phyloP scores from a whole-genome alignment of 176 grass and related monocot species.

The Musa beccarii region DNA sequence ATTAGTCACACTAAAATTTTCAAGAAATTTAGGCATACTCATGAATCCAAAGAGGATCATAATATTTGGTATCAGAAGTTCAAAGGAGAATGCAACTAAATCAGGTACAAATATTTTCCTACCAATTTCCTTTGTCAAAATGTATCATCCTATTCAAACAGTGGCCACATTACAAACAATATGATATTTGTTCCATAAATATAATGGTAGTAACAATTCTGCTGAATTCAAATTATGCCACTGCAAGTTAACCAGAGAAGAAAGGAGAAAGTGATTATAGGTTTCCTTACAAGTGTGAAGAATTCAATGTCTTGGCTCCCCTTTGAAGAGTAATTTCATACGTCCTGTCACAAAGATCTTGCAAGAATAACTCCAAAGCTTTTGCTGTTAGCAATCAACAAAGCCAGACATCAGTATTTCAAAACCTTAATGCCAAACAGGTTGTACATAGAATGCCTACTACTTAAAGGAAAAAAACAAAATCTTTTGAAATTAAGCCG shows the following conservation, averaged over 20 bases:
- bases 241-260: background rate
- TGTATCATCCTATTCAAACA: background rate
- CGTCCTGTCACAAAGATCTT: conserved; percentile 94
- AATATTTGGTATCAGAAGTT: too few relatives aligned
- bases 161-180: background rate
- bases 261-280: background rate
- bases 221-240: background rate
- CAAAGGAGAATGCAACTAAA: too few relatives aligned
- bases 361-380: conserved; percentile 97
- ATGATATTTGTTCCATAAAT: background rate
- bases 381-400: conserved; percentile 39
- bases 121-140: background rate
- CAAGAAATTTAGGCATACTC: too few relatives aligned
- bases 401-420: background rate
- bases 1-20: too few relatives aligned
- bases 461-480: too few relatives aligned
- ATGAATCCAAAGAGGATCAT: too few relatives aligned
- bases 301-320: conserved; percentile 93
- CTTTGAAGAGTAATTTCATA: conserved; percentile 99
- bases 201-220: background rate
- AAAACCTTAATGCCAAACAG: background rate
- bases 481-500: too few relatives aligned
- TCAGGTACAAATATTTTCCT: background rate
- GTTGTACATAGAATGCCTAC: background rate
- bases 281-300: conserved; percentile 79